Conservation (phyloP, 2,329 filamentous ascomycete species). For the Fragosphaeria purpurea region DNA sequence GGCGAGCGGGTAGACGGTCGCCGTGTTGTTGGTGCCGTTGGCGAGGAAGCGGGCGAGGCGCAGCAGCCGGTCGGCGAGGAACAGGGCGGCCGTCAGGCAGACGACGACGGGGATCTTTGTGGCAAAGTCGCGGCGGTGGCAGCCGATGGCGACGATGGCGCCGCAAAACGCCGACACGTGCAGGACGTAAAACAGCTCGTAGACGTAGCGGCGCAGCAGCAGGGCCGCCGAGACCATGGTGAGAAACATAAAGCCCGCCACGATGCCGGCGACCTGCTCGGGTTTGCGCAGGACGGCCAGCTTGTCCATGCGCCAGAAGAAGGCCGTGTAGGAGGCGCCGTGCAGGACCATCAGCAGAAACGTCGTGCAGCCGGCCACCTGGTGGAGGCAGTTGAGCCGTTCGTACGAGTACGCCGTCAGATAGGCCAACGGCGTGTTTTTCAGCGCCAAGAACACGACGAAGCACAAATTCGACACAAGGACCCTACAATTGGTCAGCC, state of each 20-base stretch:
- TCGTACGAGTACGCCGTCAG: slow-evolving; percentile 48
- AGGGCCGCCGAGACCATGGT: slow-evolving; percentile 32
- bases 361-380: slow-evolving; percentile 39
- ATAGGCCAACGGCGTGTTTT: slow-evolving; percentile 47
- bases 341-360: slow-evolving; percentile 38
- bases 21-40: slow-evolving; percentile 40
- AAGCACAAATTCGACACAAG: slow-evolving; percentile 35
- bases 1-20: slow-evolving; percentile 42
- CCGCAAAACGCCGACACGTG: slow-evolving; percentile 41
- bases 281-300: slow-evolving; percentile 23
- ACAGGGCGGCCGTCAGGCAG: slow-evolving; percentile 34
- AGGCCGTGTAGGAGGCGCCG: slow-evolving; percentile 29
- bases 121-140: slow-evolving; percentile 40
- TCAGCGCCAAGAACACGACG: slow-evolving; percentile 44
- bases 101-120: slow-evolving; percentile 33
- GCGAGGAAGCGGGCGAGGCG: slow-evolving; percentile 32
- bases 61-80: slow-evolving; percentile 40
- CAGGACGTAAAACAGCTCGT: slow-evolving; percentile 46
- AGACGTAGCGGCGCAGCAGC: slow-evolving; percentile 34
- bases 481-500: slow-evolving; percentile 16
- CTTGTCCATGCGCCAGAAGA: slow-evolving; percentile 25
- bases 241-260: slow-evolving; percentile 36
- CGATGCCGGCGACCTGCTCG: slow-evolving; percentile 37
- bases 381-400: slow-evolving; percentile 47
- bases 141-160: slow-evolving; percentile 34